Percentiles rank a stretch among this genome's conserved stretches.
Evolutionary conservation across 2,329 filamentous ascomycete species (phyloP).

Genomic region (Venturia carpophila): DNA sequence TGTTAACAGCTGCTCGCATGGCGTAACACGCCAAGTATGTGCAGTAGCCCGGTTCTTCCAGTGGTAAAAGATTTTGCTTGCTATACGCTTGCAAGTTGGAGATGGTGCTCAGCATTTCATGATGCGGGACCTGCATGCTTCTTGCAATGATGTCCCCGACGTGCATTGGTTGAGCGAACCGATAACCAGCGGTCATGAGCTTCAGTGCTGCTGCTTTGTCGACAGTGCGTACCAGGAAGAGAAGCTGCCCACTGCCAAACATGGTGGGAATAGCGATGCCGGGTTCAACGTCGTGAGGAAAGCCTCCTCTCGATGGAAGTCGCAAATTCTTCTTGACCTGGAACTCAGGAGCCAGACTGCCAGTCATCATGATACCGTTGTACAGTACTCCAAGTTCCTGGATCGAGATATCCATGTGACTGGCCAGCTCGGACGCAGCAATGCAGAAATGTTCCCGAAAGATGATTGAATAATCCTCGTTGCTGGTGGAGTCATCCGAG

Average conservation of each 20-base stretch:
- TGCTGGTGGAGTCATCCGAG: constrained; percentile 43
- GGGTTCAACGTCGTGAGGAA: constrained; percentile 8
- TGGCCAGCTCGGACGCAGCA: constrained; percentile 66
- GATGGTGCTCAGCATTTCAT: constrained; percentile 55
- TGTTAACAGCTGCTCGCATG: constrained; percentile 35
- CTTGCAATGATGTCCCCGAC: constrained; percentile 61
- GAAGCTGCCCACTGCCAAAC: constrained; percentile 65
- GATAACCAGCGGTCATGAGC: constrained; percentile 64
- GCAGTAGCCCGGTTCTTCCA: constrained; percentile 20
- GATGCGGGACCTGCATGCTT: constrained; percentile 64
- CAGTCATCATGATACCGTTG: constrained; percentile 67
- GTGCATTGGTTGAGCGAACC: constrained; percentile 56
- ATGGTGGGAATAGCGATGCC: constrained; percentile 22
- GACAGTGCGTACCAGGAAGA: constrained; percentile 67
- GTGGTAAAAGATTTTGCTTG: constrained; percentile 35
- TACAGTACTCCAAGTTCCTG: constrained; percentile 61
- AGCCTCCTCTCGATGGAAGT: background rate
- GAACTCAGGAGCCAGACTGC: constrained; percentile 28
- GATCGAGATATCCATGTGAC: constrained; percentile 55
- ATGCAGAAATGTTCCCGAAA: constrained; percentile 80
- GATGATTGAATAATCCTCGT: constrained; percentile 63
- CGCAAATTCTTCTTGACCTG: constrained; percentile 15
- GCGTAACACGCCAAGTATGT: constrained; percentile 24
- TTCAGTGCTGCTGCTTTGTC: constrained; percentile 52
- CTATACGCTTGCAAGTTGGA: constrained; percentile 55